These are phyloP conservation scores for Dorcoceras hygrometricum DNA, from an alignment of 257 asterid genomes.

Conservation along the genomic window DNA sequence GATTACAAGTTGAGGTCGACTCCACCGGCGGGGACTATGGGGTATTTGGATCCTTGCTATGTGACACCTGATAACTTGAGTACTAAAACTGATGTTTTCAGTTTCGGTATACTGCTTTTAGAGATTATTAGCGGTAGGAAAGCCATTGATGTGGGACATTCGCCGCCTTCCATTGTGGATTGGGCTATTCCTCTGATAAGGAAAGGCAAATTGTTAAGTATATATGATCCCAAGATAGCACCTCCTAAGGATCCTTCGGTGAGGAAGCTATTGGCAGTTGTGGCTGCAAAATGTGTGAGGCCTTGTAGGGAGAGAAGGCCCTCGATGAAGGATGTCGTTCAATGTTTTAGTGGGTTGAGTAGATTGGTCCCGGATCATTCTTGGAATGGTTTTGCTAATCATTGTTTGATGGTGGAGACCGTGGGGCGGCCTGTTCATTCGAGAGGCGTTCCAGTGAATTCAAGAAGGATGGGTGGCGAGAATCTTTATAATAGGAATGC, in stretches of 20 bases:
- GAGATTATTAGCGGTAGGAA: conserved; percentile 60
- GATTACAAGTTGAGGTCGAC: conserved; percentile 46
- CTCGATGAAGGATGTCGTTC: conserved; percentile 45
- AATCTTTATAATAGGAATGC: conserved; percentile 27
- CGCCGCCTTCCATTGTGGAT: conserved; percentile 53
- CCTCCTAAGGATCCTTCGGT: conserved; percentile 46
- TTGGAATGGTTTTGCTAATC: conserved; percentile 51
- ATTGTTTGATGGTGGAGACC: conserved; percentile 49
- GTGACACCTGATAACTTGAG: conserved; percentile 60
- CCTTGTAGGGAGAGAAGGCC: conserved; percentile 54
- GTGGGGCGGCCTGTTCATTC: conserved; percentile 40
- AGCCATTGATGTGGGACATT: conserved; percentile 50
- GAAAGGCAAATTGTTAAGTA: conserved; percentile 40
- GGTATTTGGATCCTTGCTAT: conserved; percentile 54
- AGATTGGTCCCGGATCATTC: conserved; percentile 41
- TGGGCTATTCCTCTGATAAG: conserved; percentile 56
- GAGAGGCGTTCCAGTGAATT: conserved; percentile 15
- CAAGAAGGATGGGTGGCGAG: conserved; percentile 25
- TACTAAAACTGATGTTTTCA: conserved; percentile 52
- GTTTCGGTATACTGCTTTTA: conserved; percentile 48
- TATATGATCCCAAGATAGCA: conserved; percentile 42
- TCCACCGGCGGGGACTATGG: conserved; percentile 66
- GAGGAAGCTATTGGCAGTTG: conserved; percentile 49
- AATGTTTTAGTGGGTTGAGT: conserved; percentile 37
- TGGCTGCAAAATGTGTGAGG: conserved; percentile 59